A percentile compares a stretch with the other conserved stretches of the same genome.
Conservation (phyloP, 371 early-diverging fungal genomes). For the Dichotomocladium elegans region DNA sequence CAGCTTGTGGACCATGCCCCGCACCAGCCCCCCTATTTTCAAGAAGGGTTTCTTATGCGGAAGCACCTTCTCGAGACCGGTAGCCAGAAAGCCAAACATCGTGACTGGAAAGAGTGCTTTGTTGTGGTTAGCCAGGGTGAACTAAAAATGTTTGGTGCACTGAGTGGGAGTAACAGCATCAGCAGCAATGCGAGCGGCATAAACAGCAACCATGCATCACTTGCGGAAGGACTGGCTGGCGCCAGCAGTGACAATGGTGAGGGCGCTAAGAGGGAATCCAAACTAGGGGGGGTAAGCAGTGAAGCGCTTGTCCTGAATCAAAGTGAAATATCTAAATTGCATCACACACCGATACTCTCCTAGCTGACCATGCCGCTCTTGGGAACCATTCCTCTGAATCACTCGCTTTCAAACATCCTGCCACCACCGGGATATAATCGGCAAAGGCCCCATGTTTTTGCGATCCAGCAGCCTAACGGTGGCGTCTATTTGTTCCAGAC, state of each 20-base stretch:
- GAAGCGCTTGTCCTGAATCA: too few relatives aligned
- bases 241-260: conserved; percentile 5
- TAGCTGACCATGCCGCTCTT: conserved; percentile 32
- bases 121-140: conserved; percentile 75
- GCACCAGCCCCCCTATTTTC: conserved; percentile 41
- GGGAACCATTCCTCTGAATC: conserved; percentile 69
- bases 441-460: conserved; percentile 78
- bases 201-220: background rate
- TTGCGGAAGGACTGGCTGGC: conserved; percentile 26
- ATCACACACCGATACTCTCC: background rate
- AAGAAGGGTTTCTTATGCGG: conserved; percentile 80
- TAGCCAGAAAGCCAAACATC: conserved; percentile 75
- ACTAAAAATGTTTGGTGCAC: conserved; percentile 60
- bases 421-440: conserved; percentile 85
- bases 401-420: conserved; percentile 75
- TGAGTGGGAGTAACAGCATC: background rate
- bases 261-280: too few relatives aligned
- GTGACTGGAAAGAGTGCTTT: conserved; percentile 84
- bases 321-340: too few relatives aligned
- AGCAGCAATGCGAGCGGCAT: background rate
- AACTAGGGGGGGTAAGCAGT: too few relatives aligned
- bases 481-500: conserved; percentile 84
- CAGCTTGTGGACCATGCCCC: background rate
- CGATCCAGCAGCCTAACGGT: conserved; percentile 76
- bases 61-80: conserved; percentile 79